Evolutionary conservation across 768 basidiomycete genomes (phyloP), one percentile per base, ranked within the genome.

Genomic region (Boletus pseudo-olivaceus): DNA sequence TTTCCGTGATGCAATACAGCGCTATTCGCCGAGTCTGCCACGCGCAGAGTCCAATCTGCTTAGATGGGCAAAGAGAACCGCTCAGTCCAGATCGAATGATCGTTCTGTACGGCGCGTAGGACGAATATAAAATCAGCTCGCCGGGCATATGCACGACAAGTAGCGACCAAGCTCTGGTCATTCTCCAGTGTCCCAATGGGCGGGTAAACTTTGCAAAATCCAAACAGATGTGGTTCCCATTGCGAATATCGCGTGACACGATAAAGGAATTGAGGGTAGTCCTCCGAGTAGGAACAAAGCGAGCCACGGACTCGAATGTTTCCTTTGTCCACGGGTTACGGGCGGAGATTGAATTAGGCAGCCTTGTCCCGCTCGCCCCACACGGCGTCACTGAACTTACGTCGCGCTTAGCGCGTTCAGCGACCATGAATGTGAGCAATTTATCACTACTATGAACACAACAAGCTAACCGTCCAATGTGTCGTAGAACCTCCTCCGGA

Each of bases 401-500:
- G 50, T 56, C 63, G 64, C 65, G 65, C 66, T 55, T 40, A 49
- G 65, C 66, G 65, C 67, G 67, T 61, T 56, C 58, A 63, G 45
- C 44, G 57, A 33, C 46, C 55, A 67, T 67, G 66, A 67, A 67
- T 47, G 67, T 66, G 34, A 41, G 62, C 37, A 27, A n/a, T 20
- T 14, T 17, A 8, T 23, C 10, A 4, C 17, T 2, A 26, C 41
- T 0, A 14, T 9, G 0, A 4, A 14, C 5, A 30, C 42, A 2
- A 40, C 32, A 26, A 47, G 40, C 61, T 55, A 34, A 59, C 53
- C 47, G 39, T 53, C 3, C 32, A 27, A 6, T 47, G 14, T 33
- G 34, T 6, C 27, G 10, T 55, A 96, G 94, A 93, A 96, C 75
- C 87, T 97, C 70, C 81, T 96, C 45, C 82, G 88, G 75, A 90